Conservation (phyloP, 345 rosid species). For the Eucalyptus camaldulensis region DNA sequence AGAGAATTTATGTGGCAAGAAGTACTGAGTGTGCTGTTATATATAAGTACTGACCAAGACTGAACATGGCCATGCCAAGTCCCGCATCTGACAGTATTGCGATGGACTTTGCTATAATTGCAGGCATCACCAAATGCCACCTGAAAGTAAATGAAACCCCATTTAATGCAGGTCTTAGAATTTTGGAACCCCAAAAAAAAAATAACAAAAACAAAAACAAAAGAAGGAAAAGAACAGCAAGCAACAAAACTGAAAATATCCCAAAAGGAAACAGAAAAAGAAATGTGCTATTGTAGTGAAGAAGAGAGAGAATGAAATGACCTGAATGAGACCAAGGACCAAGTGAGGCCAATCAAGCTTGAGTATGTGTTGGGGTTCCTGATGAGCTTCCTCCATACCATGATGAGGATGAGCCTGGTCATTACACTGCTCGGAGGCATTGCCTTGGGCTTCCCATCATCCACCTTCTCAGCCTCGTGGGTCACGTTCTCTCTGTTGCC, state of each 20-base stretch:
- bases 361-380: slow-evolving; percentile 97
- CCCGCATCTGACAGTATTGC: slow-evolving; percentile 99
- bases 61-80: slow-evolving; percentile 99
- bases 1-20: not conserved
- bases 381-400: slow-evolving; percentile 99
- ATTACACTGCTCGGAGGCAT: slow-evolving; percentile 98
- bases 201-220: not conserved
- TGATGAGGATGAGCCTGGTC: slow-evolving; percentile 95
- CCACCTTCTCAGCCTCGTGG: slow-evolving; percentile 16
- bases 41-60: slow-evolving; percentile 74
- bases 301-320: not conserved
- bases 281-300: not conserved
- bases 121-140: slow-evolving; percentile 96
- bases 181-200: not conserved
- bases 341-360: slow-evolving; percentile 81
- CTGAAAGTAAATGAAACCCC: slow-evolving; percentile 12
- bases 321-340: slow-evolving; percentile 94
- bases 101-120: slow-evolving; percentile 87
- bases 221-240: not conserved
- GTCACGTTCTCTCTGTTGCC: slow-evolving; percentile 48
- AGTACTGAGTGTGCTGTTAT: not conserved
- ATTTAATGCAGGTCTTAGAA: not conserved
- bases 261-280: not conserved
- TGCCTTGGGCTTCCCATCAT: slow-evolving; percentile 30
- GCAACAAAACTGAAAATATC: not conserved